These are phyloP conservation scores for Linum usitatissimum DNA, from an alignment of 345 rosid species.

Conservation along the genomic window DNA sequence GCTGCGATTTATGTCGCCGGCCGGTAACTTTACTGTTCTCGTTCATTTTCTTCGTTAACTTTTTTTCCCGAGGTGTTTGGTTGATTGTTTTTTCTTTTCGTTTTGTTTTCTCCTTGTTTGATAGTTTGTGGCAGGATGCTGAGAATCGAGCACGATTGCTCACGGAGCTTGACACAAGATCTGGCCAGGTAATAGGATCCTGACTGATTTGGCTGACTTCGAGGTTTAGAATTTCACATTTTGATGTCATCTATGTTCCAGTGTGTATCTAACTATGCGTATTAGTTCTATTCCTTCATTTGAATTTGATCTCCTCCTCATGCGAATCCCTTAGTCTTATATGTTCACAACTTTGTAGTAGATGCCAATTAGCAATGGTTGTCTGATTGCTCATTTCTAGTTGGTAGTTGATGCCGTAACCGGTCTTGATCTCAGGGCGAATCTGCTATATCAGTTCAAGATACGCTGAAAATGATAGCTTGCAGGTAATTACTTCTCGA, in stretches of 20 bases:
- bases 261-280: not conserved
- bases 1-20: slow-evolving; percentile 73
- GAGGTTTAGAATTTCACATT: too few species aligned
- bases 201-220: too few species aligned
- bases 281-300: not conserved
- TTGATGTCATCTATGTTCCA: not conserved
- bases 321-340: too few species aligned
- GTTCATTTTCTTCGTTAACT: not conserved
- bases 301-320: not conserved
- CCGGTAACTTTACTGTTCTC: slow-evolving; percentile 29
- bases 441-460: slow-evolving; percentile 84
- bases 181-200: slow-evolving; percentile 47
- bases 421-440: slow-evolving; percentile 39
- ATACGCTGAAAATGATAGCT: slow-evolving; percentile 71
- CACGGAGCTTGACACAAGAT: slow-evolving; percentile 62
- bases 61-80: not conserved
- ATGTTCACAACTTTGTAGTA: too few species aligned
- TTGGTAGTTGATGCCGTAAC: too few species aligned
- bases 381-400: too few species aligned
- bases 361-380: too few species aligned
- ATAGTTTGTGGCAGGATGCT: slow-evolving; percentile 85
- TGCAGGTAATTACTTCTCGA: slow-evolving; percentile 46
- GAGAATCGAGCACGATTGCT: slow-evolving; percentile 62
- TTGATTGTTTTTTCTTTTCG: not conserved
- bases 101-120: slow-evolving; percentile 5